These are phyloP conservation scores for Lachnellula occidentalis DNA, from an alignment of 2,329 filamentous ascomycete species.

Conservation along the genomic window DNA sequence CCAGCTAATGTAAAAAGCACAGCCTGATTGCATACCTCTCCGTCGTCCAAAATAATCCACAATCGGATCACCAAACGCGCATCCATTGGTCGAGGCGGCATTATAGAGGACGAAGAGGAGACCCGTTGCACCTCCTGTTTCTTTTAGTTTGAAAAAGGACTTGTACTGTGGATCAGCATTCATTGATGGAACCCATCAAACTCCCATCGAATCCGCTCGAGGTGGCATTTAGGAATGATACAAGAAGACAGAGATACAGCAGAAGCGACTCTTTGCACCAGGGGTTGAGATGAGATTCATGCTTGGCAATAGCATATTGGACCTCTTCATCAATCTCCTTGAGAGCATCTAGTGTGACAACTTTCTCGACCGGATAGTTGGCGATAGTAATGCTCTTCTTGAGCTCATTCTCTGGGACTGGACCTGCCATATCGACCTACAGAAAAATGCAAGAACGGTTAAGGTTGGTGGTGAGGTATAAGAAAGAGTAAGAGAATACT, in stretches of 20 bases:
- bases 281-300: constrained; percentile 9
- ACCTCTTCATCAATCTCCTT: constrained; percentile 15
- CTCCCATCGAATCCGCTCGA: constrained; percentile 44
- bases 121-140: constrained; percentile 14
- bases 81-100: constrained; percentile 10
- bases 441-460: too few relatives aligned
- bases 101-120: constrained; percentile 22
- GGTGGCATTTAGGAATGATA: constrained; percentile 18
- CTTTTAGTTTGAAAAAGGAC: constrained; percentile 13
- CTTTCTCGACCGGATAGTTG: constrained; percentile 1
- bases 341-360: constrained; percentile 4
- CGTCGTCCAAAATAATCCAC: constrained; percentile 18
- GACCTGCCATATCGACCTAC: neutral
- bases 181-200: constrained; percentile 44
- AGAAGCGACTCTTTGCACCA: constrained; percentile 7
- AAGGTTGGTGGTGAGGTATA: too few relatives aligned
- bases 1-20: constrained; percentile 15
- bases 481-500: neutral
- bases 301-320: constrained; percentile 11
- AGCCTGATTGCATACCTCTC: constrained; percentile 17
- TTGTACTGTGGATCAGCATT: constrained; percentile 41
- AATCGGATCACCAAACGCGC: constrained; percentile 13
- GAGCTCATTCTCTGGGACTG: neutral
- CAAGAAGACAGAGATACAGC: constrained; percentile 13
- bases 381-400: neutral